phyloP scores from a whole-genome alignment of 2,329 filamentous ascomycete species.

The Aureobasidium melanogenum region DNA sequence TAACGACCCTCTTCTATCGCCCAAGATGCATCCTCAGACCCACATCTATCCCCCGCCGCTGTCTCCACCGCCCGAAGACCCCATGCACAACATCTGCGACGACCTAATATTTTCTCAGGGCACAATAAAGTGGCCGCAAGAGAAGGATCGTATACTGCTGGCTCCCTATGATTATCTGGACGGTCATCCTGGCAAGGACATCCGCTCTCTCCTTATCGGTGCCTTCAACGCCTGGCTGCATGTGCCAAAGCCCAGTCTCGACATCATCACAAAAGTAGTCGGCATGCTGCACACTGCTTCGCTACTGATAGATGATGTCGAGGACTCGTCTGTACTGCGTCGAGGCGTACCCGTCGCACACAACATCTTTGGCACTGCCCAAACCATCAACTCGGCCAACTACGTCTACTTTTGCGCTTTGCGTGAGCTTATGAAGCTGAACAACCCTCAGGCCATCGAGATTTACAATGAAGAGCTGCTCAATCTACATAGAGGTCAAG shows the following conservation, averaged over 20 bases:
- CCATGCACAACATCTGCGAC: slow-evolving; percentile 16
- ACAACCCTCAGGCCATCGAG: slow-evolving; percentile 56
- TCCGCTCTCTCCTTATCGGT: slow-evolving; percentile 68
- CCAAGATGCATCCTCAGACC: slow-evolving; percentile 3
- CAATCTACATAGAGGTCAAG: slow-evolving; percentile 78
- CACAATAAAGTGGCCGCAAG: slow-evolving; percentile 51
- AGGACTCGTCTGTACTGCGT: slow-evolving; percentile 69
- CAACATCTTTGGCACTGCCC: slow-evolving; percentile 73
- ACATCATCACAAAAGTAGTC: slow-evolving; percentile 68
- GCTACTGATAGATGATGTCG: slow-evolving; percentile 78
- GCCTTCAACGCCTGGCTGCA: slow-evolving; percentile 76
- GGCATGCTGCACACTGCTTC: slow-evolving; percentile 82
- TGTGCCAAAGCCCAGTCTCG: slow-evolving; percentile 60
- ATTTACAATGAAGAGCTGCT: slow-evolving; percentile 77
- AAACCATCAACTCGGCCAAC: slow-evolving; percentile 86
- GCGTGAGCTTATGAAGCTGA: slow-evolving; percentile 62
- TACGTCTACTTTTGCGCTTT: slow-evolving; percentile 80
- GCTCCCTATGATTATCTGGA: slow-evolving; percentile 76
- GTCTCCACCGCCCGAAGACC: slow-evolving; percentile 4
- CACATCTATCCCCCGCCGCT: slow-evolving; percentile 1
- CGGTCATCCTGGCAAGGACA: slow-evolving; percentile 74
- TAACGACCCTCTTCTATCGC: background rate
- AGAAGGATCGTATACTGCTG: slow-evolving; percentile 69
- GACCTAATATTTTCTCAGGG: slow-evolving; percentile 32
- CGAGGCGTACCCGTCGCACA: slow-evolving; percentile 76